Evolutionary conservation across 2,329 filamentous ascomycete species (phyloP).

Genomic region (Aspergillus brasiliensis): DNA sequence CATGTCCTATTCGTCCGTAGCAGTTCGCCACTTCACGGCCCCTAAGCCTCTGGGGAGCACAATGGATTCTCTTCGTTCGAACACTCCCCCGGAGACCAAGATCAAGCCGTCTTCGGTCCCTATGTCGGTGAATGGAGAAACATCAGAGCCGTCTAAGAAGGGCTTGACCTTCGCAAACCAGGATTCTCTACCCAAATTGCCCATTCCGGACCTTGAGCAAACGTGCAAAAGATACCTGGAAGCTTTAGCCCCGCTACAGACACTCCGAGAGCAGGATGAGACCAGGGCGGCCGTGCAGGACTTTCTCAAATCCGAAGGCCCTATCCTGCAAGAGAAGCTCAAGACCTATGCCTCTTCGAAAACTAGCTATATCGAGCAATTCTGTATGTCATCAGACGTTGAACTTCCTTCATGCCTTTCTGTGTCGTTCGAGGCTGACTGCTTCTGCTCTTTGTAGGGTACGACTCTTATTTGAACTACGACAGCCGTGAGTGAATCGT

Average conservation of each 20-base stretch:
- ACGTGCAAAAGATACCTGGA: constrained; percentile 79
- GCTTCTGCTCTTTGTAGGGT: constrained; percentile 63
- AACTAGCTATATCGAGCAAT: constrained; percentile 97
- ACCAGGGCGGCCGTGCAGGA: constrained; percentile 78
- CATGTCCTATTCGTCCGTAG: constrained; percentile 62
- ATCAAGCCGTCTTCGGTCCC: constrained; percentile 12
- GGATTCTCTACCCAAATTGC: constrained; percentile 84
- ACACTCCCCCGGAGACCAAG: constrained; percentile 28
- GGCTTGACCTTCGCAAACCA: constrained; percentile 89
- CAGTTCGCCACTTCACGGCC: constrained; percentile 71
- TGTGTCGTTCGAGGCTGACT: constrained; percentile 8
- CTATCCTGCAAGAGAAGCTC: constrained; percentile 81
- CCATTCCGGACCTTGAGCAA: constrained; percentile 82
- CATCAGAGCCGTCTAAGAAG: constrained; percentile 49
- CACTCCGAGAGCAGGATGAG: constrained; percentile 76
- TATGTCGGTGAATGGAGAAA: constrained; percentile 17
- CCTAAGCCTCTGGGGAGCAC: constrained; percentile 74
- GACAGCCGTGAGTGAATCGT: constrained; percentile 67
- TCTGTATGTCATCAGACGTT: constrained; percentile 66
- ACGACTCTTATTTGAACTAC: constrained; percentile 97
- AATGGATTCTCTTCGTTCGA: constrained; percentile 51
- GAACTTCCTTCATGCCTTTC: neutral
- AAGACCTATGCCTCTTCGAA: constrained; percentile 88
- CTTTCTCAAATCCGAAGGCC: constrained; percentile 79
- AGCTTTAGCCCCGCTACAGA: constrained; percentile 79